Evolutionary conservation across 2,329 filamentous ascomycete genomes (phyloP).

Genomic region (Botrytis byssoidea): DNA sequence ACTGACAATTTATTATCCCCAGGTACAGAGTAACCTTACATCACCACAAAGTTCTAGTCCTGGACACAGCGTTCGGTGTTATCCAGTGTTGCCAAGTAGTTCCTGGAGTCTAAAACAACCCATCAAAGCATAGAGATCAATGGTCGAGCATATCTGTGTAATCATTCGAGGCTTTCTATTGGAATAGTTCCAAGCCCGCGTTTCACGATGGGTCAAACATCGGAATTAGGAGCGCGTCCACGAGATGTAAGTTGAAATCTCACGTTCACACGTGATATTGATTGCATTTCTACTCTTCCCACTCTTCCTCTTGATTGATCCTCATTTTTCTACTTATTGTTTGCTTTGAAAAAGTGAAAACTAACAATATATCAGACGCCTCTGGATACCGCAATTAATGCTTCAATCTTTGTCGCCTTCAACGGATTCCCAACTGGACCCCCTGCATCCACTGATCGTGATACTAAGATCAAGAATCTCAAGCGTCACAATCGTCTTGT

Average conservation of each 20-base stretch:
- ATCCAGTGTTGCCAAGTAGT: neutral
- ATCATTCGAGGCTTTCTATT: neutral
- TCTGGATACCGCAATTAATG: slow-evolving; percentile 18
- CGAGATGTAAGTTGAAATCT: slow-evolving; percentile 1
- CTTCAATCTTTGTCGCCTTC: slow-evolving; percentile 35
- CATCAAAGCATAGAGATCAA: neutral
- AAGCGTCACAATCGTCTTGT: slow-evolving; percentile 31
- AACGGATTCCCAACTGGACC: slow-evolving; percentile 20
- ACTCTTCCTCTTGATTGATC: neutral
- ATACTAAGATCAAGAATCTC: slow-evolving; percentile 28
- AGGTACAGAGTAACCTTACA: neutral
- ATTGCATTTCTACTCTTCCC: neutral
- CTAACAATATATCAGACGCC: neutral
- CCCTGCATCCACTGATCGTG: slow-evolving; percentile 12
- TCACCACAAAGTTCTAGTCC: neutral
- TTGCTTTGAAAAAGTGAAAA: neutral
- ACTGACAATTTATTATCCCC: neutral
- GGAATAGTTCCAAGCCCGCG: neutral
- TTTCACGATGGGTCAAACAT: neutral
- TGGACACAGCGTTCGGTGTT: neutral
- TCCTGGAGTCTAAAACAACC: neutral
- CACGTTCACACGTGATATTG: slow-evolving; percentile 14
- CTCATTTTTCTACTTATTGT: neutral
- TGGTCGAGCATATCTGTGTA: neutral
- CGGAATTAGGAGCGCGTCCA: neutral